Evolutionary conservation across 139 green algal genomes (phyloP).

Genomic region (Nannochloris sp.): DNA sequence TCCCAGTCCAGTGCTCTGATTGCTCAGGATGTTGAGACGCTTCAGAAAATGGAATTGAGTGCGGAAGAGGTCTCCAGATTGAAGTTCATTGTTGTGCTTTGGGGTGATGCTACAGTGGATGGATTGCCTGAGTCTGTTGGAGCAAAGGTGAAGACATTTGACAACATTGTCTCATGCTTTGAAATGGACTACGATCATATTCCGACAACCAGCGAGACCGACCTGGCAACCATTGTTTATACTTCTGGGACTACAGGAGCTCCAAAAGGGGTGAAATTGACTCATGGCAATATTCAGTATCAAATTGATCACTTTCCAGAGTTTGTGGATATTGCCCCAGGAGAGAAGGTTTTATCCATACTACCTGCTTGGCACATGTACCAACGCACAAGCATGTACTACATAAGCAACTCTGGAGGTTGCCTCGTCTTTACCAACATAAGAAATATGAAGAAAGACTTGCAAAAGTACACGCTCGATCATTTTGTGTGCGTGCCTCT

Average conservation of each 20-base stretch:
- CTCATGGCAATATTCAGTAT: slow-evolving; percentile 79
- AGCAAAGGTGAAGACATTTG: slow-evolving; percentile 38
- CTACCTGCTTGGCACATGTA: slow-evolving; percentile 96
- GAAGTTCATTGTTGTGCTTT: slow-evolving; percentile 69
- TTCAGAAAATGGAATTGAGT: slow-evolving; percentile 49
- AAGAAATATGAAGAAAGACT: slow-evolving; percentile 69
- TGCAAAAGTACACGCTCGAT: slow-evolving; percentile 52
- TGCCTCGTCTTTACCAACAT: slow-evolving; percentile 72
- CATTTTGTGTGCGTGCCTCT: slow-evolving; percentile 89
- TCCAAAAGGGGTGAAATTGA: slow-evolving; percentile 66
- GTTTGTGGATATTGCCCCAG: slow-evolving; percentile 44
- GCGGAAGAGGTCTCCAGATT: background rate
- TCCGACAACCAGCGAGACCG: background rate
- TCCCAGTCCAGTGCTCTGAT: slow-evolving; percentile 50
- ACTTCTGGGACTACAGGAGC: slow-evolving; percentile 63
- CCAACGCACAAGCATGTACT: slow-evolving; percentile 51
- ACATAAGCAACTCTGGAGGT: slow-evolving; percentile 37
- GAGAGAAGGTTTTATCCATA: slow-evolving; percentile 58
- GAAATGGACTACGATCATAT: slow-evolving; percentile 4
- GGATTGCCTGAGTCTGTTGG: background rate
- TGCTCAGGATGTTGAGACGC: slow-evolving; percentile 59
- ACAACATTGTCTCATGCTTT: slow-evolving; percentile 37
- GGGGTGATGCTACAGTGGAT: slow-evolving; percentile 29
- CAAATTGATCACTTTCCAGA: slow-evolving; percentile 47
- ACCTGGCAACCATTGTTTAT: slow-evolving; percentile 71